Evolutionary conservation across 129 eudicot species (phyloP).

Genomic region (Arctium minus): DNA sequence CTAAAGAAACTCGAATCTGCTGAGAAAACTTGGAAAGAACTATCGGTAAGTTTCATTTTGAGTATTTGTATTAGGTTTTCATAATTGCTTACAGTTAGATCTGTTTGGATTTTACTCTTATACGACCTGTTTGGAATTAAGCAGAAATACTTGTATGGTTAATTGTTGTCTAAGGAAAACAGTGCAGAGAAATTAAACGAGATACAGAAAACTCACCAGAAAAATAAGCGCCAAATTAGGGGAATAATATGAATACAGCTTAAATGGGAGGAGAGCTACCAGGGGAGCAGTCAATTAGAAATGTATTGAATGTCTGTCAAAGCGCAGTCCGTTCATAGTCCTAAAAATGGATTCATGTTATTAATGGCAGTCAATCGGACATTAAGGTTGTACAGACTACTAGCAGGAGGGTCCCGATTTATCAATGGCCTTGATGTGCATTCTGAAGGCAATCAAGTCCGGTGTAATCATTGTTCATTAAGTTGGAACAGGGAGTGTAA

Average conservation of each 20-base stretch:
- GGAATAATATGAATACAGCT: background rate
- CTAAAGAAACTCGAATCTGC: constrained; percentile 89
- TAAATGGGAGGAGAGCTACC: background rate
- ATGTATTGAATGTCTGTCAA: constrained; percentile 9
- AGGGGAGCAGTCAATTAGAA: background rate
- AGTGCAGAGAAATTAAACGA: background rate
- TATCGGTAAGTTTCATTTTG: constrained; percentile 55
- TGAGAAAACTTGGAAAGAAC: constrained; percentile 91
- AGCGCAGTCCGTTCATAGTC: background rate
- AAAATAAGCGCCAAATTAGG: background rate
- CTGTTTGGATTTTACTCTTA: background rate
- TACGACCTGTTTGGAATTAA: background rate
- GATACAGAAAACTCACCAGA: background rate
- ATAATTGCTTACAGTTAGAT: background rate
- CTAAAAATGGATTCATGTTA: background rate
- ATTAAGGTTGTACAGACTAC: background rate
- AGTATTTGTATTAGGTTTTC: background rate
- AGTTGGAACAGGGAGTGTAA: background rate
- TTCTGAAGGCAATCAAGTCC: background rate
- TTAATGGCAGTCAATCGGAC: background rate
- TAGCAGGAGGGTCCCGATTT: constrained; percentile 12
- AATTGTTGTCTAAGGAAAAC: background rate
- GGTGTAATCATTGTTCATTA: background rate
- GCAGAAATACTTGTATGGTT: background rate
- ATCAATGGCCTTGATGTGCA: background rate